Evolutionary conservation across 768 basidiomycete genomes (phyloP).

Genomic region (Coprinellus micaceus): DNA sequence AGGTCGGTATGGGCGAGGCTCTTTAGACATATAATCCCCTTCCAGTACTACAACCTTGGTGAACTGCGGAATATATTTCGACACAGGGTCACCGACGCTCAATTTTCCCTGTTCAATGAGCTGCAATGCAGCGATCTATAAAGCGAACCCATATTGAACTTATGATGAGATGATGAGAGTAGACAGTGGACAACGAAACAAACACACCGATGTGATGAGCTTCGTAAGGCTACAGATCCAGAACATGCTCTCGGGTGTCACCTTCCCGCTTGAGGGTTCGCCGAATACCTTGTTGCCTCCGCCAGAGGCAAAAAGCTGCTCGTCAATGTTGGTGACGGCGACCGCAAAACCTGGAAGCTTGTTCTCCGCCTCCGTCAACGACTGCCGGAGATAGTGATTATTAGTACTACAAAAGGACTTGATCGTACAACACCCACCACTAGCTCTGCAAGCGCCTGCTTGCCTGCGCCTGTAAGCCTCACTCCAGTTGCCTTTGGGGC

Average conservation of each 20-base stretch:
- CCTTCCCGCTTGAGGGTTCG: slow-evolving; percentile 21
- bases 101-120: slow-evolving; percentile 32
- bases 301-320: slow-evolving; percentile 21
- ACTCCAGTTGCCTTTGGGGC: too few relatives aligned
- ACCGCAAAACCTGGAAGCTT: slow-evolving; percentile 25
- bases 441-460: slow-evolving; percentile 1
- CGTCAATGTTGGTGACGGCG: slow-evolving; percentile 20
- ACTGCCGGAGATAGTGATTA: not conserved
- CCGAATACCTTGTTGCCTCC: slow-evolving; percentile 22
- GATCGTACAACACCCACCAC: not conserved
- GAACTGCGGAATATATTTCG: slow-evolving; percentile 27
- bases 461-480: not conserved
- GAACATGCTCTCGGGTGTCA: slow-evolving; percentile 24
- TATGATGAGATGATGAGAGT: not conserved
- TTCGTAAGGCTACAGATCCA: slow-evolving; percentile 36
- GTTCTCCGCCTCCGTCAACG: slow-evolving; percentile 6
- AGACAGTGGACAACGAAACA: not conserved
- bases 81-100: slow-evolving; percentile 25
- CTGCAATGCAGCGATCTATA: slow-evolving; percentile 30
- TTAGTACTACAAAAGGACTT: not conserved
- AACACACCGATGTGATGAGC: slow-evolving; percentile 21
- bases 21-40: slow-evolving; percentile 8
- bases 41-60: slow-evolving; percentile 24
- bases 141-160: not conserved
- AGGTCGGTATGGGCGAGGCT: slow-evolving; percentile 12